A percentile compares a stretch with the other conserved stretches of the same genome.
Evolutionary conservation across 1,284 basidiomycete genomes (phyloP).

Genomic region (Cystobasidium slooffiae): DNA sequence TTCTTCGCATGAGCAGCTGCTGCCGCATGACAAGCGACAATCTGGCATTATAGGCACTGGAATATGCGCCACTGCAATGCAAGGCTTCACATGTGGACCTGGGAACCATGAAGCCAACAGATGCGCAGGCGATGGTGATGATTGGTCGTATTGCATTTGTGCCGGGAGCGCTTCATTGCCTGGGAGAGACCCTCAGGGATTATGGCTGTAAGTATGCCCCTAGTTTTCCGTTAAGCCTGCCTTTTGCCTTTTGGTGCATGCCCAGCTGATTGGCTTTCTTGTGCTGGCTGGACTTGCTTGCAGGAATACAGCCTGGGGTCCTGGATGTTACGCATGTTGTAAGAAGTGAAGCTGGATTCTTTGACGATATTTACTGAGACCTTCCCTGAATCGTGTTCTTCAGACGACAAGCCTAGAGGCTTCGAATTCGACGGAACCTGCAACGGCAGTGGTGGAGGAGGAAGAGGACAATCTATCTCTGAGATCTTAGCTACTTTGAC

Average conservation of each 20-base stretch:
- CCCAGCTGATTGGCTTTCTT: neutral
- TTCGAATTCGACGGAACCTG: constrained; percentile 38
- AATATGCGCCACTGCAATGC: constrained; percentile 33
- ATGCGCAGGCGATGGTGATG: constrained; percentile 27
- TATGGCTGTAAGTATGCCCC: constrained; percentile 27
- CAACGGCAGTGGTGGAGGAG: constrained; percentile 31
- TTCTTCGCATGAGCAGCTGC: neutral
- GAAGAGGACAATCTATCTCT: constrained; percentile 32
- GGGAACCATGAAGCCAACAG: constrained; percentile 37
- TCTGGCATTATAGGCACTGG: constrained; percentile 35
- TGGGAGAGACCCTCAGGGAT: constrained; percentile 17
- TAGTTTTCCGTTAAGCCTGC: too few relatives aligned
- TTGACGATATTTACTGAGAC: too few relatives aligned
- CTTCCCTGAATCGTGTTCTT: neutral
- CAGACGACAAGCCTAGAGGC: constrained; percentile 25
- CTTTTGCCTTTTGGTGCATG: neutral
- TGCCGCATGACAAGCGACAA: constrained; percentile 3
- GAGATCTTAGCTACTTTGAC: constrained; percentile 40
- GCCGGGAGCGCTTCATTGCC: constrained; percentile 34
- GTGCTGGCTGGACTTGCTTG: neutral
- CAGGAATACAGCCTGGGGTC: constrained; percentile 43
- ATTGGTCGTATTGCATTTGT: constrained; percentile 41
- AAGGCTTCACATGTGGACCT: constrained; percentile 33
- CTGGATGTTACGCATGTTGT: constrained; percentile 42
- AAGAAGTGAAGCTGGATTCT: neutral